Percentiles rank a stretch among this genome's conserved stretches.
Conservation (phyloP, 2,329 filamentous ascomycete species). For the Xylariaceae sp. region DNA sequence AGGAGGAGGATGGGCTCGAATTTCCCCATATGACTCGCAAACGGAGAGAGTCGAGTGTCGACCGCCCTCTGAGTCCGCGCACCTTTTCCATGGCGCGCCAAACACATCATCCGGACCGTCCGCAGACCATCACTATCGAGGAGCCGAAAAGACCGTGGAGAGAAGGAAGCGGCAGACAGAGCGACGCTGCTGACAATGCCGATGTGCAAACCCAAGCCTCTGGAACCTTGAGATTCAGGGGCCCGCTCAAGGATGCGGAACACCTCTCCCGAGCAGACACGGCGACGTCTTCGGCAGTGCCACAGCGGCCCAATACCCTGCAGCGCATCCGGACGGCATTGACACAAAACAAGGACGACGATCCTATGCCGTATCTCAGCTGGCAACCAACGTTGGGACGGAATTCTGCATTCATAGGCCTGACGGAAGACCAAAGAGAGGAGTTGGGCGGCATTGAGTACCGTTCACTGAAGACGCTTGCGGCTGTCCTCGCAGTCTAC, state of each 20-base stretch:
- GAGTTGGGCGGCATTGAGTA: conserved; percentile 97
- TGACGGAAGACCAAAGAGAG: conserved; percentile 86
- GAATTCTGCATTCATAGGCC: conserved; percentile 84
- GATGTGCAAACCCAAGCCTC: conserved; percentile 33
- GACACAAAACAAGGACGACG: conserved; percentile 45
- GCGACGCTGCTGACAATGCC: conserved; percentile 33
- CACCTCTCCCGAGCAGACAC: conserved; percentile 28
- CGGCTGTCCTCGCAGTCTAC: conserved; percentile 69
- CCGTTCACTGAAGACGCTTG: conserved; percentile 78
- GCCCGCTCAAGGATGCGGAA: conserved; percentile 32
- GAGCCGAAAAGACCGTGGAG: conserved; percentile 46
- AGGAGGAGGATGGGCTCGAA: conserved; percentile 20
- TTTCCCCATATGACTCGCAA: conserved; percentile 24
- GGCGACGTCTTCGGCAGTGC: conserved; percentile 20
- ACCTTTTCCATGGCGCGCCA: conserved; percentile 7
- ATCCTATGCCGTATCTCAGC: conserved; percentile 78
- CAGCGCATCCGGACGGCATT: conserved; percentile 48
- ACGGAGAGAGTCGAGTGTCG: conserved; percentile 22
- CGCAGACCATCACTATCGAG: conserved; percentile 58
- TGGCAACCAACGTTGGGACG: conserved; percentile 88
- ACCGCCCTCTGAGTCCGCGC: conserved; percentile 6
- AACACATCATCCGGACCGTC: conserved; percentile 28
- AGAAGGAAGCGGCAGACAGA: conserved; percentile 16
- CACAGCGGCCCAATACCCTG: conserved; percentile 29
- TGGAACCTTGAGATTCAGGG: conserved; percentile 36